A percentile compares a stretch with the other conserved stretches of the same genome.
These are phyloP conservation scores for Solanum chmielewskii DNA, from an alignment of 257 asterid species.

Conservation along the genomic window DNA sequence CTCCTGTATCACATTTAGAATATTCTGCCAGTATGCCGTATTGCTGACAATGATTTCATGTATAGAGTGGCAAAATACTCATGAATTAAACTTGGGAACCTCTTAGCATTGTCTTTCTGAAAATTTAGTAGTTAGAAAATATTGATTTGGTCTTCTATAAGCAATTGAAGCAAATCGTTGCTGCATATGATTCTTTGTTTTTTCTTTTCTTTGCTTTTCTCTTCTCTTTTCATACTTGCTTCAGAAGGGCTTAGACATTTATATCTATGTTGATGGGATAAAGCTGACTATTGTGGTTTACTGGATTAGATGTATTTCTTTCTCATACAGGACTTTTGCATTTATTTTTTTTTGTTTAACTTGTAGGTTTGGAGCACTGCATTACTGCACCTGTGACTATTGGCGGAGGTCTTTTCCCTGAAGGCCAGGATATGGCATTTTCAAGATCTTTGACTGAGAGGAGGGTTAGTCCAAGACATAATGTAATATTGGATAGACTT, in stretches of 20 bases:
- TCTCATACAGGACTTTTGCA: background rate
- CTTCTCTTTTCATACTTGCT: background rate
- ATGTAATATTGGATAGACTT: slow-evolving; percentile 56
- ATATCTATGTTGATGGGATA: background rate
- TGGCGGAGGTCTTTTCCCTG: slow-evolving; percentile 41
- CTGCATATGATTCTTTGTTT: background rate
- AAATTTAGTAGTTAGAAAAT: background rate
- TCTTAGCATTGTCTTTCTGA: background rate
- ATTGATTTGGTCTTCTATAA: background rate
- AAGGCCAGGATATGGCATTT: slow-evolving; percentile 25
- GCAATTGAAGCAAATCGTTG: background rate
- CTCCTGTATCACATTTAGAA: background rate
- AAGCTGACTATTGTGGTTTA: background rate
- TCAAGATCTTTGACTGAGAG: slow-evolving; percentile 74
- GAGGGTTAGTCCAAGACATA: slow-evolving; percentile 39
- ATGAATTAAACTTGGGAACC: background rate
- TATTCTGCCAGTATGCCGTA: background rate
- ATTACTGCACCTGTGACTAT: slow-evolving; percentile 53
- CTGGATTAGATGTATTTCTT: background rate
- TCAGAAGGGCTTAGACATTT: background rate
- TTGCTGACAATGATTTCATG: background rate
- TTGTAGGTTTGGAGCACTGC: slow-evolving; percentile 55
- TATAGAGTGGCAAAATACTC: background rate
- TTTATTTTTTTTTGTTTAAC: background rate
- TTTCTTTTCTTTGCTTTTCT: background rate